Evolutionary conservation across 169 alveolate species (phyloP), one percentile per base, ranked within the genome.

Genomic region (Plasmodium vinckei): DNA sequence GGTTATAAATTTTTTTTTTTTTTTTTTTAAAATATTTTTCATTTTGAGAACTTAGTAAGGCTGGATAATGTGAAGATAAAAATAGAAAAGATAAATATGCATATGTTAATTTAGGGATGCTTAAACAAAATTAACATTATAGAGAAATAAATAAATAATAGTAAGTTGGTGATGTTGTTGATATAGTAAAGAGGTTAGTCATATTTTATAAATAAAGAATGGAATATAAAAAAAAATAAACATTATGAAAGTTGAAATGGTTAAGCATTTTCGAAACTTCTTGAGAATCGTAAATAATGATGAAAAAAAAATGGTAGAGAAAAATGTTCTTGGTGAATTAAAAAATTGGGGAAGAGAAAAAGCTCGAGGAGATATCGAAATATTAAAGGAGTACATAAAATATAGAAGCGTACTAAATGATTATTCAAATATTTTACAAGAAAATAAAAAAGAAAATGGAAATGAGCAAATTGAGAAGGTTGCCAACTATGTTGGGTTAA

Each of bases 401-500:
- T 82, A 82, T 25, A 68, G 42, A 33, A 23, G 44, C 9, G 90
- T 82, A 15, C 12, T 82, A 61, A 56, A 82, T 60, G 90, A 82
- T 25, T 82, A 27, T 44, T n/a, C 73, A 17, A 17, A 56, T 5
- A 44, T 82, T 54, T 12, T 61, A 47, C 46, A 51, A 3, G 84
- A 53, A n/a, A 46, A 15, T 39, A 47, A 69, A 69, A 27, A n/a
- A n/a, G 60, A 67, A 23, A 23, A 3, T 15, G 65, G 13, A 63
- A 49, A 25, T 10, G 21, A 25, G 12, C 73, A 47, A 39, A 82
- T 82, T 7, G 90, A 82, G 47, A 68, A 67, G 64, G 84, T 82
- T 10, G 90, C 90, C 9, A 82, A 82, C 5, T 69, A 82, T 56
- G 90, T 79, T 49, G 89, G 82, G 5, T 49, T 67, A 15, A 79